Conservation (phyloP, 495 filamentous ascomycete genomes). For the Penicillium argentinense region DNA sequence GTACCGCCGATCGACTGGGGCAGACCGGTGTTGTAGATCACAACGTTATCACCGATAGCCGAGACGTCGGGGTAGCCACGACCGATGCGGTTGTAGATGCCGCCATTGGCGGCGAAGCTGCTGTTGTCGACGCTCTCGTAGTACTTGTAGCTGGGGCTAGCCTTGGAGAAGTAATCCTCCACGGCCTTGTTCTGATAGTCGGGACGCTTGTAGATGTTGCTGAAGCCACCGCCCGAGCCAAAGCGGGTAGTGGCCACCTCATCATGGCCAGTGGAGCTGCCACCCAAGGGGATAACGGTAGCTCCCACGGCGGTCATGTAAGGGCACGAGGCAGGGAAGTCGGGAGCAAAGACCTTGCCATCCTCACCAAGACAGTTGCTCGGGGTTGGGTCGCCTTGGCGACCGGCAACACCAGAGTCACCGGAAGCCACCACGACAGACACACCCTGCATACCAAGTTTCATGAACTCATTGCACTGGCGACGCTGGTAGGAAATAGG, state of each 20-base stretch:
- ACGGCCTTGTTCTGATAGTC: constrained; percentile 58
- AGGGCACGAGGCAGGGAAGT: constrained; percentile 54
- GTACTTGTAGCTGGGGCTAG: constrained; percentile 46
- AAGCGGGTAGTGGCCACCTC: constrained; percentile 46
- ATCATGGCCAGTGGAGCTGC: constrained; percentile 35
- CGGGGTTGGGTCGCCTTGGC: constrained; percentile 34
- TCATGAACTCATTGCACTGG: constrained; percentile 62
- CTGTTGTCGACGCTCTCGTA: constrained; percentile 38
- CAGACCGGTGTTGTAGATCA: constrained; percentile 42
- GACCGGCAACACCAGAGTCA: constrained; percentile 57
- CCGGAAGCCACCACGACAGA: constrained; percentile 61
- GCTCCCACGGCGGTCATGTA: constrained; percentile 53
- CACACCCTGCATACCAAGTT: constrained; percentile 63
- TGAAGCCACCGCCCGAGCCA: constrained; percentile 65
- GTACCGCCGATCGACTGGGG: constrained; percentile 52
- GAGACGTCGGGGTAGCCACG: constrained; percentile 67
- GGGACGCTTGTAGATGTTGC: constrained; percentile 63
- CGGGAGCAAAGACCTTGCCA: constrained; percentile 45
- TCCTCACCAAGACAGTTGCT: constrained; percentile 40
- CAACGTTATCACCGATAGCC: constrained; percentile 60
- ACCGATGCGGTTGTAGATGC: constrained; percentile 59
- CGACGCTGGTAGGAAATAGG: constrained; percentile 54
- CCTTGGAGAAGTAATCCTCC: constrained; percentile 44
- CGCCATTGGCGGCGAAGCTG: constrained; percentile 42
- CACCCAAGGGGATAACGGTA: constrained; percentile 41